These are phyloP conservation scores for Hebeloma cylindrosporum DNA, from an alignment of 768 basidiomycete species.

Conservation along the genomic window DNA sequence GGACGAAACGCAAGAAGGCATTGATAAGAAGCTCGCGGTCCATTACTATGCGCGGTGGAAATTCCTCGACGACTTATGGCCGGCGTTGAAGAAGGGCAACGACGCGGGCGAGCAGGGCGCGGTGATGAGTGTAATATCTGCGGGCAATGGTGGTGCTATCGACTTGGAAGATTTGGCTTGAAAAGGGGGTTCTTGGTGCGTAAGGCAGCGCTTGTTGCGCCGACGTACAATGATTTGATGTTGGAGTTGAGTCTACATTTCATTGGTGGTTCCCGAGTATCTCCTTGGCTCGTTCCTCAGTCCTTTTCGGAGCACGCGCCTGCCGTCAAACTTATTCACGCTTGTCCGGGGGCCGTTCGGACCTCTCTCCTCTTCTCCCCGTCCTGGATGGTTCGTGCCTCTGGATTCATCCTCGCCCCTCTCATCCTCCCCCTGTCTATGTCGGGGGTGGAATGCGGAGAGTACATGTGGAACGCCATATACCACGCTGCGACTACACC, in stretches of 20 bases:
- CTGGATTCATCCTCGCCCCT: slow-evolving; percentile 17
- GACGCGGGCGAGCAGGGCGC: slow-evolving; percentile 49
- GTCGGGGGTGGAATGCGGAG: slow-evolving; percentile 29
- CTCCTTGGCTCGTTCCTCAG: slow-evolving; percentile 19
- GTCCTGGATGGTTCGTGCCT: slow-evolving; percentile 22
- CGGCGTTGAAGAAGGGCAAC: slow-evolving; percentile 42
- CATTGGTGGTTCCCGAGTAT: not conserved
- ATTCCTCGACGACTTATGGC: slow-evolving; percentile 47
- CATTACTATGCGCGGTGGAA: slow-evolving; percentile 43
- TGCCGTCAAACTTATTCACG: slow-evolving; percentile 36
- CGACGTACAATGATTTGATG: slow-evolving; percentile 57
- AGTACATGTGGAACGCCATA: slow-evolving; percentile 39
- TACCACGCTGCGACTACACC: slow-evolving; percentile 24
- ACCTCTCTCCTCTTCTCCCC: slow-evolving; percentile 32
- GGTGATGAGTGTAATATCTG: slow-evolving; percentile 45
- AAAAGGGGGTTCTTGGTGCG: slow-evolving; percentile 43
- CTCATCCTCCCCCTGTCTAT: slow-evolving; percentile 28
- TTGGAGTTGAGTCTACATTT: slow-evolving; percentile 39
- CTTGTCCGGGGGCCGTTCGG: slow-evolving; percentile 39
- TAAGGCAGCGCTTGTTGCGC: slow-evolving; percentile 33
- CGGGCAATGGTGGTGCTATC: slow-evolving; percentile 33
- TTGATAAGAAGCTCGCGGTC: slow-evolving; percentile 29
- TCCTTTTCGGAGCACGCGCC: slow-evolving; percentile 33
- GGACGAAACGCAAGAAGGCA: slow-evolving; percentile 28
- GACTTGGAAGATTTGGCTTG: slow-evolving; percentile 51